Conservation (phyloP, 2,329 filamentous ascomycete genomes). For the Phialocephala sp. region DNA sequence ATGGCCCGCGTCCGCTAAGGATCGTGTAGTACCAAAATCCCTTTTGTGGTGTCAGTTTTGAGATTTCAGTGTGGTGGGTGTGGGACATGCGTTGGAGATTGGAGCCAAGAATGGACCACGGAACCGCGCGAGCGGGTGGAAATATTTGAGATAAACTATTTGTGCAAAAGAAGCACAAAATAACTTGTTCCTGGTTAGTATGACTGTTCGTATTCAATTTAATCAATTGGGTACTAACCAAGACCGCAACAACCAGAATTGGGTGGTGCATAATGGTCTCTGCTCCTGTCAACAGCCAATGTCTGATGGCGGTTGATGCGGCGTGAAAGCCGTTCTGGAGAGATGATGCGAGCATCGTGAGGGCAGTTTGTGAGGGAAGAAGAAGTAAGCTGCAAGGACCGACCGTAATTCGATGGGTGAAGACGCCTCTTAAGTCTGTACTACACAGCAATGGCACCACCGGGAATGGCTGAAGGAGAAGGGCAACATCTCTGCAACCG, state of each 20-base stretch:
- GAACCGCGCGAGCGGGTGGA: conserved; percentile 43
- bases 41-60: conserved; percentile 14
- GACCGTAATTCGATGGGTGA: conserved; percentile 1
- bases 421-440: conserved; percentile 6
- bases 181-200: conserved; percentile 1
- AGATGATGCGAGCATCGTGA: conserved; percentile 17
- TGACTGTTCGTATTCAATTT: neutral
- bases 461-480: neutral
- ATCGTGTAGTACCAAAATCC: conserved; percentile 31
- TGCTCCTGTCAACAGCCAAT: neutral
- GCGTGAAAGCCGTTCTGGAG: neutral
- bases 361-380: neutral
- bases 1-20: conserved; percentile 27
- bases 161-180: conserved; percentile 3
- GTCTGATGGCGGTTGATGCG: neutral
- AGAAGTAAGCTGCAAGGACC: conserved; percentile 7
- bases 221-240: conserved; percentile 5
- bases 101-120: conserved; percentile 38
- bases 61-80: neutral
- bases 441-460: neutral
- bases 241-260: neutral
- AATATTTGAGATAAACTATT: conserved; percentile 22
- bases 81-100: conserved; percentile 17
- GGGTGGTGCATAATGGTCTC: neutral
- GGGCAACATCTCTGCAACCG: neutral